Evolutionary conservation across 495 filamentous ascomycete genomes (phyloP).

Genomic region (Apodospora peruviana): DNA sequence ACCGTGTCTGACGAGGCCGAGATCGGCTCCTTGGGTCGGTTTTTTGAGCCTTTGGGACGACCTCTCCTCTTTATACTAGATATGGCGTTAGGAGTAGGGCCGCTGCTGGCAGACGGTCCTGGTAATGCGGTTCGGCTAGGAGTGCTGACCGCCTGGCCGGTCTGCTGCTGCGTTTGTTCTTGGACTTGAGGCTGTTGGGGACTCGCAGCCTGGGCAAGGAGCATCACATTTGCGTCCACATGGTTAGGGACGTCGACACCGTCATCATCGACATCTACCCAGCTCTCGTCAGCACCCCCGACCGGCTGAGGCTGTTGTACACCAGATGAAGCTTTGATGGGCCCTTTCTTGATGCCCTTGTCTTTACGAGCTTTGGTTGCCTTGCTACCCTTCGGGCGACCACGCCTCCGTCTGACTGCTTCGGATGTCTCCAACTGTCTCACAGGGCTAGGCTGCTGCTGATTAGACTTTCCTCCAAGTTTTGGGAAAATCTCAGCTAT

Average conservation of each 20-base stretch:
- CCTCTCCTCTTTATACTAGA: constrained; percentile 27
- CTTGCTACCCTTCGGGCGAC: constrained; percentile 49
- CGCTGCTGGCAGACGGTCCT: not conserved
- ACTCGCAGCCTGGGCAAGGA: constrained; percentile 17
- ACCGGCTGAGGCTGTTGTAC: not conserved
- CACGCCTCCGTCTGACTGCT: constrained; percentile 35
- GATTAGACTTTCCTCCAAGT: constrained; percentile 22
- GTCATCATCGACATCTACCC: constrained; percentile 23
- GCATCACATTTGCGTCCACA: constrained; percentile 22
- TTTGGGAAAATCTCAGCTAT: constrained; percentile 53
- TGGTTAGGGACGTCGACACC: constrained; percentile 9
- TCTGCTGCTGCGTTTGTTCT: not conserved
- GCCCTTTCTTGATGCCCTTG: constrained; percentile 45
- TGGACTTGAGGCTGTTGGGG: constrained; percentile 6
- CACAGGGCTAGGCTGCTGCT: constrained; percentile 17
- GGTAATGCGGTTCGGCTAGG: constrained; percentile 13
- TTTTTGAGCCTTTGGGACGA: constrained; percentile 44
- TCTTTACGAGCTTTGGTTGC: constrained; percentile 42
- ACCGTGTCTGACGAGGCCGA: constrained; percentile 5
- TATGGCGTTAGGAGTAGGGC: constrained; percentile 6
- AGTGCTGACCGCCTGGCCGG: not conserved
- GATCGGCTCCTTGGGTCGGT: constrained; percentile 33
- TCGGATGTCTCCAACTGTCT: constrained; percentile 15
- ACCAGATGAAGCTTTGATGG: constrained; percentile 7
- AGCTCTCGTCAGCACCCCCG: constrained; percentile 16